Conservation (phyloP, 1,284 basidiomycete genomes). For the Melampsora larici-populina region DNA sequence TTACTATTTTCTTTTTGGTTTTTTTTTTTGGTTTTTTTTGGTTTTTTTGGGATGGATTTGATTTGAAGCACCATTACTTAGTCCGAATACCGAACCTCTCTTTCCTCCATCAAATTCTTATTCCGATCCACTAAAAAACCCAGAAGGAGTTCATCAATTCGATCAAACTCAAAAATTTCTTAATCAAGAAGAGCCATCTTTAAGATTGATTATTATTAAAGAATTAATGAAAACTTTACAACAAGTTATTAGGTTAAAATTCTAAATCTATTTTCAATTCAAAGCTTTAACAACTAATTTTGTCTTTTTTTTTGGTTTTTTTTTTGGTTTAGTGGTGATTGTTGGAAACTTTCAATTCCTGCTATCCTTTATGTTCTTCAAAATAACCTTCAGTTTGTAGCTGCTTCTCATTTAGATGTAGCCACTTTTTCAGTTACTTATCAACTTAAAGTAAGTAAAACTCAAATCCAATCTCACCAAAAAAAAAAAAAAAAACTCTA, state of each 20-base stretch:
- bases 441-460: slow-evolving; percentile 45
- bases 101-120: background rate
- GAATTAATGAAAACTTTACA: background rate
- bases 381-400: slow-evolving; percentile 93
- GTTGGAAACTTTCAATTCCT: slow-evolving; percentile 94
- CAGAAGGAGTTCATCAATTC: background rate
- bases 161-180: background rate
- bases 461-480: too few species aligned
- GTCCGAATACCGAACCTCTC: slow-evolving; percentile 4
- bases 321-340: slow-evolving; percentile 74
- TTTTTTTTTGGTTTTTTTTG: too few species aligned
- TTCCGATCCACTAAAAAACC: background rate
- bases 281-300: background rate
- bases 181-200: too few species aligned
- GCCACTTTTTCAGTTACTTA: slow-evolving; percentile 76
- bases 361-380: slow-evolving; percentile 94
- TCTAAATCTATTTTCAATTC: background rate
- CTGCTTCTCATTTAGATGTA: slow-evolving; percentile 84
- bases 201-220: too few species aligned
- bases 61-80: background rate
- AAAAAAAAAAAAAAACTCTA: too few species aligned
- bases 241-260: background rate
- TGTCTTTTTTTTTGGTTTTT: slow-evolving; percentile 50
- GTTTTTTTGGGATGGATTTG: too few species aligned
- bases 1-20: background rate